Percentiles rank a stretch among this genome's conserved stretches.
Conservation (phyloP, 2,329 filamentous ascomycete species). For the Penicillium sp. region DNA sequence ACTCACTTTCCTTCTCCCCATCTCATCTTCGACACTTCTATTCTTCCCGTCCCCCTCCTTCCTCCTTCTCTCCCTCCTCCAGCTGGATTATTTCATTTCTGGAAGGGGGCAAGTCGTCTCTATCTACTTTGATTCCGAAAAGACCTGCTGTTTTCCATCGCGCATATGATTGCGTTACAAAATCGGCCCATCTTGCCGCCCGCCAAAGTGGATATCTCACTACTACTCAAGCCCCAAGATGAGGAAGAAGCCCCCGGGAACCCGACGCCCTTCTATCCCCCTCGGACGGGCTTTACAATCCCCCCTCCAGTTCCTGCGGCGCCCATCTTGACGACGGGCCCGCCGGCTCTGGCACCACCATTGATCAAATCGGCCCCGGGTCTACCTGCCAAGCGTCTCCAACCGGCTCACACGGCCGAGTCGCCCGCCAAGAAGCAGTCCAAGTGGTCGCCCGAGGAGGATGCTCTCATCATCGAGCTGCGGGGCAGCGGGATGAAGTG, state of each 20-base stretch:
- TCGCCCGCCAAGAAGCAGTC: conserved; percentile 90
- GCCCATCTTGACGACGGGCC: conserved; percentile 25
- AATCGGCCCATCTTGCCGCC: conserved; percentile 41
- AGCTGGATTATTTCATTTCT: neutral
- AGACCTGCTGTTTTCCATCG: conserved; percentile 27
- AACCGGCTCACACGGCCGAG: conserved; percentile 50
- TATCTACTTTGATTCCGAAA: conserved; percentile 6
- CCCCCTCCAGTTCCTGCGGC: conserved; percentile 32
- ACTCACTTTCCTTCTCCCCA: neutral
- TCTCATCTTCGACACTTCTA: neutral
- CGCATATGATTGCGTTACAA: conserved; percentile 48
- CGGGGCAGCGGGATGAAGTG: conserved; percentile 93
- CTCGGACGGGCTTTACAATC: conserved; percentile 25
- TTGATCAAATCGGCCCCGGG: conserved; percentile 33
- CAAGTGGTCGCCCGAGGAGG: conserved; percentile 94
- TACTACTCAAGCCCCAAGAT: conserved; percentile 70
- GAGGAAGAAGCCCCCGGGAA: conserved; percentile 38
- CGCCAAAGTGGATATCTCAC: conserved; percentile 93
- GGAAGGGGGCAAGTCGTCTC: neutral
- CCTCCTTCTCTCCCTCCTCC: neutral
- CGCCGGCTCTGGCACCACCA: conserved; percentile 24
- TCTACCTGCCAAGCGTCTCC: conserved; percentile 43
- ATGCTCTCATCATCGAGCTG: conserved; percentile 89
- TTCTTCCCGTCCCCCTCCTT: neutral
- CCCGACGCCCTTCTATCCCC: conserved; percentile 35